Evolutionary conservation across 768 basidiomycete genomes (phyloP).

Genomic region (Rhodosporidiobolus sp.): DNA sequence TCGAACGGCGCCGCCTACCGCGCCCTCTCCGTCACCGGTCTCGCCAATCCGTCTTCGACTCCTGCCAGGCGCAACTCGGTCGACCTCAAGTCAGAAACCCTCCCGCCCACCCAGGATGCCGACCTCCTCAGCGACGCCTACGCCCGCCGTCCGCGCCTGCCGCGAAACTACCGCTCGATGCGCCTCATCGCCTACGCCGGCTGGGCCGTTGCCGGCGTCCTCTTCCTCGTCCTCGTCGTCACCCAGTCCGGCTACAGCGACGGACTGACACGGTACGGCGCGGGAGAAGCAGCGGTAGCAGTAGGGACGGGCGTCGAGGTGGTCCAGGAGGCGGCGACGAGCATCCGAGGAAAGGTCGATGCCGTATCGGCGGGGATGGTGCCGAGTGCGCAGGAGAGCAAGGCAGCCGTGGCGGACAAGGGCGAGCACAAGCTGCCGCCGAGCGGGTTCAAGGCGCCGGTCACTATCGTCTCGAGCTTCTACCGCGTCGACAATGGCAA

Average conservation of each 20-base stretch:
- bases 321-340: not conserved
- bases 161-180: constrained; percentile 11
- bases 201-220: constrained; percentile 16
- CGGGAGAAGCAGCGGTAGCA: not conserved
- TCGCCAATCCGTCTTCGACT: not conserved
- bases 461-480: constrained; percentile 41
- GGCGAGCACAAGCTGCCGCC: not conserved
- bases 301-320: no score
- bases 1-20: constrained; percentile 1
- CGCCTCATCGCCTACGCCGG: constrained; percentile 19
- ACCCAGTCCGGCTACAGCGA: not conserved
- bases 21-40: constrained; percentile 14
- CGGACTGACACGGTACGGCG: not conserved
- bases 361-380: not conserved
- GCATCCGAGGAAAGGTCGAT: not conserved
- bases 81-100: constrained; percentile 7
- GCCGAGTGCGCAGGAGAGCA: not conserved
- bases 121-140: constrained; percentile 4
- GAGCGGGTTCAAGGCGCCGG: constrained; percentile 12
- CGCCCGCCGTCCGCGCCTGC: not conserved
- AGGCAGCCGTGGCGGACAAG: not conserved
- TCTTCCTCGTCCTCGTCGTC: constrained; percentile 21
- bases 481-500: constrained; percentile 38
- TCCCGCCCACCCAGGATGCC: not conserved
- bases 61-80: constrained; percentile 9